These are phyloP conservation scores for Talaromyces sp. DNA, from an alignment of 2,329 filamentous ascomycete genomes.

Conservation along the genomic window DNA sequence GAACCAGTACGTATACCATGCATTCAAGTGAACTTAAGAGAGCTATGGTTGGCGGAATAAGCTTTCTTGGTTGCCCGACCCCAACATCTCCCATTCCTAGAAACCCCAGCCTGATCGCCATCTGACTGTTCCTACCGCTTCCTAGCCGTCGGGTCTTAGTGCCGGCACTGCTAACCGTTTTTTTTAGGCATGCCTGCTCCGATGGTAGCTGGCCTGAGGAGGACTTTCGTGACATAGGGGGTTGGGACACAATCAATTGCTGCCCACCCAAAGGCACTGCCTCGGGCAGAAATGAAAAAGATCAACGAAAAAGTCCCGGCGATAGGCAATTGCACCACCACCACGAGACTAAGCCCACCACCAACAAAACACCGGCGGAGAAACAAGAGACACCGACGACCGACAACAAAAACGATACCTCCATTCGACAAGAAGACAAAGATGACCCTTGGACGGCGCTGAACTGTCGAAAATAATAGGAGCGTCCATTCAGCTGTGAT, in stretches of 20 bases:
- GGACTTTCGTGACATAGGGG: background rate
- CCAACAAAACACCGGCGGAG: background rate
- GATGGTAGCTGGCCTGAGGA: background rate
- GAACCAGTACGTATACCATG: background rate
- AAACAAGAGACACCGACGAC: background rate
- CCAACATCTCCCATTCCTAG: background rate
- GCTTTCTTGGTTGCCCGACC: background rate
- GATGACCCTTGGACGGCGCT: background rate
- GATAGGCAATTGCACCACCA: background rate
- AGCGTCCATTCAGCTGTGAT: background rate
- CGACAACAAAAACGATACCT: background rate
- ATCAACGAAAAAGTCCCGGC: background rate
- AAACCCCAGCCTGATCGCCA: background rate
- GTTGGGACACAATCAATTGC: background rate
- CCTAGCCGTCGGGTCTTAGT: background rate
- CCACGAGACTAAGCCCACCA: background rate
- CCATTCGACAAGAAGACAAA: background rate
- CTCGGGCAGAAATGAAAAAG: background rate
- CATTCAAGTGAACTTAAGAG: background rate
- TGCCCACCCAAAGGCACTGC: background rate
- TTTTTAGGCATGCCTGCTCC: background rate
- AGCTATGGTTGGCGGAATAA: background rate
- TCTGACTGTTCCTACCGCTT: background rate
- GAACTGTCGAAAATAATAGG: background rate
- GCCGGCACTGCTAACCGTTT: background rate